Conservation (phyloP, 768 basidiomycete genomes). For the Serpula lacrymans region DNA sequence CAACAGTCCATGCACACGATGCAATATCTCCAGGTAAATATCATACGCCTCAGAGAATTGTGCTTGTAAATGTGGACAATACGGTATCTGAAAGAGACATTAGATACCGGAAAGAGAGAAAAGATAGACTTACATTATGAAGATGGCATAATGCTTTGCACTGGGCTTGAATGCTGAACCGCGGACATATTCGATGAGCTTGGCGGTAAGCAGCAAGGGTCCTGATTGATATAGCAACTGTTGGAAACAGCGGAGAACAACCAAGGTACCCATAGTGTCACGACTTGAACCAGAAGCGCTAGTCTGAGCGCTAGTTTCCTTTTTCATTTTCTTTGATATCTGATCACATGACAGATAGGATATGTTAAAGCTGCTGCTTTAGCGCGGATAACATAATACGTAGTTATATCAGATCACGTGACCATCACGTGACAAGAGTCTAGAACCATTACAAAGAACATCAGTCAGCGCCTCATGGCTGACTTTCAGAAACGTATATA, state of each 20-base stretch:
- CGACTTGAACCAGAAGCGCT: too few species aligned
- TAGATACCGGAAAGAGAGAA: neutral
- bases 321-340: too few species aligned
- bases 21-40: constrained; percentile 9
- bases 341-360: too few species aligned
- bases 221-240: constrained; percentile 10
- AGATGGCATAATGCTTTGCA: constrained; percentile 4
- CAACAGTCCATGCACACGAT: constrained; percentile 3
- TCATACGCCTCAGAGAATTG: constrained; percentile 10
- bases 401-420: too few species aligned
- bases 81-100: neutral
- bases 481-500: too few species aligned
- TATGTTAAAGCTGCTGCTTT: too few species aligned
- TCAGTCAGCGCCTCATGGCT: too few species aligned
- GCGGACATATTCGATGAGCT: constrained; percentile 3
- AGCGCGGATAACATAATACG: too few species aligned
- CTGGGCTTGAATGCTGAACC: constrained; percentile 9
- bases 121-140: constrained; percentile 1
- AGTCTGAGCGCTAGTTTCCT: too few species aligned
- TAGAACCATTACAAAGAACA: too few species aligned
- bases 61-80: neutral
- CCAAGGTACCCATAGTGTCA: constrained; percentile 10
- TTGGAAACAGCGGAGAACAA: constrained; percentile 2
- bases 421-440: too few species aligned
- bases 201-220: constrained; percentile 10